Evolutionary conservation across 768 basidiomycete species (phyloP).

Genomic region (Psilocybe subaeruginosa): DNA sequence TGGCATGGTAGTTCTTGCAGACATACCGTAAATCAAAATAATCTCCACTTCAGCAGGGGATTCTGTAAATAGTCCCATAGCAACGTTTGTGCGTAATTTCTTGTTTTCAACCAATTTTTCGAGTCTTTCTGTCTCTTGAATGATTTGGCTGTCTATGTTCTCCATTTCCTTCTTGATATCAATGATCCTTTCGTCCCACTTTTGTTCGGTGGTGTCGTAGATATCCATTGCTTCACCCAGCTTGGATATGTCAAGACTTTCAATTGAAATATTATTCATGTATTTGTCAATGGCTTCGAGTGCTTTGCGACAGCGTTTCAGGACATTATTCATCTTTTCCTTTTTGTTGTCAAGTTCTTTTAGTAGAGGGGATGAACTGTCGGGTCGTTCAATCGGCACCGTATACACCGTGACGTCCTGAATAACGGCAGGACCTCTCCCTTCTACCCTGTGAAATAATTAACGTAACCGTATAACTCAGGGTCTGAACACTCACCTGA

Average conservation of each 20-base stretch:
- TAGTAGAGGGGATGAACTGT: conserved; percentile 23
- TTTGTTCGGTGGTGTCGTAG: conserved; percentile 13
- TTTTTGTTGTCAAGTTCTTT: conserved; percentile 4
- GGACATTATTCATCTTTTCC: background rate
- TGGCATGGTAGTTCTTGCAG: background rate
- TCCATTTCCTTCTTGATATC: conserved; percentile 18
- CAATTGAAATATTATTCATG: conserved; percentile 7
- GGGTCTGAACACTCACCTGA: conserved; percentile 30
- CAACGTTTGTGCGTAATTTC: conserved; percentile 14
- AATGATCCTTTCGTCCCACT: conserved; percentile 26
- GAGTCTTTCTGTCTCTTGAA: conserved; percentile 10
- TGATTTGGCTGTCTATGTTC: conserved; percentile 17
- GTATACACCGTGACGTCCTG: conserved; percentile 40
- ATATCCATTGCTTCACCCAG: conserved; percentile 17
- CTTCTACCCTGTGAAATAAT: conserved; percentile 37
- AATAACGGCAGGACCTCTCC: conserved; percentile 41
- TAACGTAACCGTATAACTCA: background rate
- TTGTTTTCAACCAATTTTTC: conserved; percentile 18
- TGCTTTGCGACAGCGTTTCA: conserved; percentile 21
- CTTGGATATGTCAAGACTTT: conserved; percentile 18
- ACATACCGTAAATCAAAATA: conserved; percentile 36
- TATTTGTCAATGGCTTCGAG: conserved; percentile 14
- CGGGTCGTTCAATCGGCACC: conserved; percentile 5
- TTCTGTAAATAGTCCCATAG: conserved; percentile 31
- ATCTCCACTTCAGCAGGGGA: conserved; percentile 33